Base-by-base conservation (phyloP, 768 basidiomycete species). In the Tylopilus intermedius region DNA sequence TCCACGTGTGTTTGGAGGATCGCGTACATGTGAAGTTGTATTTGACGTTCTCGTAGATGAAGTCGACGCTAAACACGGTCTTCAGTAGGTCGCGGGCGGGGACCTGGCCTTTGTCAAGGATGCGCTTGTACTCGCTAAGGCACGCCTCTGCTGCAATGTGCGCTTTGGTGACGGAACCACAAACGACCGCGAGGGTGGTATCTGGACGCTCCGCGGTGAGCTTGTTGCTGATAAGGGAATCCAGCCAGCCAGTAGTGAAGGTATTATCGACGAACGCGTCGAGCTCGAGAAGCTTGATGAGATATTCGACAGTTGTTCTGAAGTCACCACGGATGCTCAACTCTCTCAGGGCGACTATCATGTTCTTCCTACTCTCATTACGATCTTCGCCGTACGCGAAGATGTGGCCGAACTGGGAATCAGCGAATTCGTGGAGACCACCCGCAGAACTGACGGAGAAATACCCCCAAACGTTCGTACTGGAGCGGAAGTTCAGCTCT, bases 391-490 rank as follows among this genome's bases (percentile, higher is more conserved):
- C 96, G 62, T 97, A 97, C 15, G 95, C 96, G 61, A 99, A 99
- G 67, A 98, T 97, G 67, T 99, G 96, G 49, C 96, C 96, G 64
- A 99, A 98, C 63, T 99, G 96, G 8, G 95, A 98, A 71, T 99
- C 96, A 39, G 96, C 96, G 63, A 94, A 98, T 71, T 99, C 94
- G 72, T 99, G 96, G 49, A 99, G 81, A 69, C 95, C 96, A 68
- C 96, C 96, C 9, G 94, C 88, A 13, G 88, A 87, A 41, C 83
- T 84, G 62, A 99, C 96, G 14, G 96, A 98, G 79, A 99, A 99
- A 75, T 99, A 99, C 56, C 96, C 96, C 96, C 96, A 99, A 42
- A 99, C 96, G 57, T 99, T 99, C 42, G 93, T 97, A 71, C 90
- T 96, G 26, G 94, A 97, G 53, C 96, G 87, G 86, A 99, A 99